Conservation (phyloP, 176 grass and related monocot genomes). For the Musa beccarii region DNA sequence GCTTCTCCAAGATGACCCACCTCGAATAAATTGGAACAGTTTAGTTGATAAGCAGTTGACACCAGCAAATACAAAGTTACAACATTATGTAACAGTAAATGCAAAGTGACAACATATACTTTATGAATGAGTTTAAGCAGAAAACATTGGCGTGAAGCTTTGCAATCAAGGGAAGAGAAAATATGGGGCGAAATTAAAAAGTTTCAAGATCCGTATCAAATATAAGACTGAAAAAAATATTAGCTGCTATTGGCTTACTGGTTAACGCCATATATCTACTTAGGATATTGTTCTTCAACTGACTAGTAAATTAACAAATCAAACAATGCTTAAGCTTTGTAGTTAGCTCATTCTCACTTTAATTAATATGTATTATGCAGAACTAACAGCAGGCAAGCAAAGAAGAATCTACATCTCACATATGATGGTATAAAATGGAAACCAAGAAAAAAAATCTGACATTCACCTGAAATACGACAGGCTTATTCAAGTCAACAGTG, state of each 20-base stretch:
- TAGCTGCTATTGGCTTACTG: no score
- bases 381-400: not conserved
- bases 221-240: no score
- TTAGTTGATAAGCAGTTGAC: not conserved
- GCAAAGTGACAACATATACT: no score
- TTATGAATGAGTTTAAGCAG: no score
- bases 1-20: constrained; percentile 77
- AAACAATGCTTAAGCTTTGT: no score
- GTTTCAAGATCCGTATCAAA: no score
- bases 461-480: constrained; percentile 89
- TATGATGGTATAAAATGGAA: not conserved
- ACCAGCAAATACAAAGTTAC: not conserved
- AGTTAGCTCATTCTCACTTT: not conserved
- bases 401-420: not conserved
- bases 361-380: not conserved
- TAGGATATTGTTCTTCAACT: no score
- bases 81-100: not conserved
- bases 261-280: no score
- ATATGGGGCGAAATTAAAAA: no score
- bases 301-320: no score
- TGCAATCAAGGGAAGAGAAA: no score
- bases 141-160: no score
- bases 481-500: constrained; percentile 80
- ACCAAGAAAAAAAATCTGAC: not conserved
- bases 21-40: constrained; percentile 22